Base-by-base conservation (phyloP, 2,329 filamentous ascomycete species). In the Apiospora saccharicola region DNA sequence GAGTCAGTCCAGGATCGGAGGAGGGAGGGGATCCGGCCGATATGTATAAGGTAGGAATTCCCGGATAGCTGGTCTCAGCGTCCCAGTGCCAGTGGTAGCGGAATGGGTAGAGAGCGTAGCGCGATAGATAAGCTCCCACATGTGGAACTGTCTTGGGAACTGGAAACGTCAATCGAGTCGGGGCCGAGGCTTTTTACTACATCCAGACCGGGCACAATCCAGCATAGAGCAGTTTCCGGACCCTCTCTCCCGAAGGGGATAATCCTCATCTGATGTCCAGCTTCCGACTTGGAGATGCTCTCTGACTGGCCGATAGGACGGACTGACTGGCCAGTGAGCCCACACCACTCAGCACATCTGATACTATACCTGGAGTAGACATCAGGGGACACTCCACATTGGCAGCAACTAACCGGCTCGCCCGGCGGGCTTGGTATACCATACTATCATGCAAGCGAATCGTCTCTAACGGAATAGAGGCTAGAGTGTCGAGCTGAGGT, bases 401-500 rank as follows among this genome's bases (percentile, higher is more conserved):
- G 34, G 22, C 57, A 64, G 34, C 34, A 41, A 19, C 19, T 22
- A 37, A 34, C 2, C 30, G 7, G 53, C 8, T 61, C 1, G 19
- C 8, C 26, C 12, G 3, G 10, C 13, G 51, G 51, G 6, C 51
- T 57, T 61, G 53, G 30, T 37, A 34, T 10, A 30, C 26, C 6
- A 12, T 10, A 16, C 53, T n/a, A 51, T 5, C n/a, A 51, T 10
- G 49, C 24, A 41, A 64, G 53, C 53, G 53, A n/a, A 14, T 37
- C 19, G 57, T 64, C 19, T 41, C 57, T 64, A 64, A 64, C 57
- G 57, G 10, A 8, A 64, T 37, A 7, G 22, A 64, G 57, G 34
- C 57, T 64, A 64, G 57, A 19, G 8, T 13, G 34, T n/a, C n/a
- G 57, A 41, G 34, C 57, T 64, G 57, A 64, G 57, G 57, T 64